phyloP scores from a whole-genome alignment of 2,329 filamentous ascomycete genomes.

The Amphichorda felina region DNA sequence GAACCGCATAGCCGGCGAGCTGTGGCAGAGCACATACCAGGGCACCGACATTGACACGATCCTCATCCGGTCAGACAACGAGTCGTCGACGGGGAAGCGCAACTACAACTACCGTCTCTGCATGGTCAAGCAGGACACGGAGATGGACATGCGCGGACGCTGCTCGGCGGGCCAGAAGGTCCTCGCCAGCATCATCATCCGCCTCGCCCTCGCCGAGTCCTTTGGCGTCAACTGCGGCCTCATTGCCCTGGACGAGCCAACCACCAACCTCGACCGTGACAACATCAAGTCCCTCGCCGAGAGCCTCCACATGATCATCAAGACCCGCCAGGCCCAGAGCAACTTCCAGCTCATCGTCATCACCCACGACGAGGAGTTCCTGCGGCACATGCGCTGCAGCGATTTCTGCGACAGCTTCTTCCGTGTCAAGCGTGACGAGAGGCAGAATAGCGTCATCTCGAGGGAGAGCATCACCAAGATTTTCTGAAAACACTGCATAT shows the following conservation, averaged over 20 bases:
- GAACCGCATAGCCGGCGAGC: conserved; percentile 84
- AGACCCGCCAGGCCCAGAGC: conserved; percentile 66
- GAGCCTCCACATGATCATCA: conserved; percentile 79
- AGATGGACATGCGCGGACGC: conserved; percentile 98
- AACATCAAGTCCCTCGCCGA: conserved; percentile 86
- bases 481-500: too few species aligned
- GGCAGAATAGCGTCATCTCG: conserved; percentile 80
- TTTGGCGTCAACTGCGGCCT: conserved; percentile 94
- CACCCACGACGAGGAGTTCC: conserved; percentile 95
- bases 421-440: conserved; percentile 69
- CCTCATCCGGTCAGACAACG: conserved; percentile 83
- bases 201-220: conserved; percentile 87
- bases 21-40: conserved; percentile 96
- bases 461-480: conserved; percentile 47
- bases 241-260: conserved; percentile 94
- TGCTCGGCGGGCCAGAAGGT: conserved; percentile 97
- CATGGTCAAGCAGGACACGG: conserved; percentile 94
- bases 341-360: conserved; percentile 99
- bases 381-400: conserved; percentile 83
- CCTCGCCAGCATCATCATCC: conserved; percentile 93
- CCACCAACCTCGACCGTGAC: conserved; percentile 89
- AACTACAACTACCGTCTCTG: conserved; percentile 95
- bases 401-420: conserved; percentile 93
- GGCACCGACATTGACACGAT: conserved; percentile 97
- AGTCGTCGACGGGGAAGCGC: conserved; percentile 59